Percentiles rank a stretch among this genome's conserved stretches.
These are phyloP conservation scores for Hamamelis virginiana DNA, from an alignment of 164 flowering plant species.

Conservation along the genomic window DNA sequence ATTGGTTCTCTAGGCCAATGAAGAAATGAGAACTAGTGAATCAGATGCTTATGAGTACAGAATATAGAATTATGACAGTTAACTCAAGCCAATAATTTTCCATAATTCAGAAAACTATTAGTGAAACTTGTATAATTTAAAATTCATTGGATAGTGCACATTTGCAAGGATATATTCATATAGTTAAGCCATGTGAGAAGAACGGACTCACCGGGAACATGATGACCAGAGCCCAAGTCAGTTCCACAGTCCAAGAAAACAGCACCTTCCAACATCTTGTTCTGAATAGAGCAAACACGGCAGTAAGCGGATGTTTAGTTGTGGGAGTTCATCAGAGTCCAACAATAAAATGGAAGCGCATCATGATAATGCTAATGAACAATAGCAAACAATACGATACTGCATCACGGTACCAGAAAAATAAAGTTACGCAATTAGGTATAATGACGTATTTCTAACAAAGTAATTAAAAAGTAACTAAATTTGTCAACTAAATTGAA, in stretches of 20 bases:
- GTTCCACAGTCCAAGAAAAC: slow-evolving; percentile 86
- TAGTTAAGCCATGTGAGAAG: background rate
- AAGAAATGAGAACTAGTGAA: no score
- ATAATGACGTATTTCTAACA: background rate
- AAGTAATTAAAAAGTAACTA: background rate
- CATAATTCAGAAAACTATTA: background rate
- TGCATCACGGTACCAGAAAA: background rate
- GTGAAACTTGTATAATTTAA: background rate
- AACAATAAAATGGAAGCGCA: background rate
- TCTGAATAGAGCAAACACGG: slow-evolving; percentile 31
- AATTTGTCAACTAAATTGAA: background rate
- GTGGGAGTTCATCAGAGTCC: background rate
- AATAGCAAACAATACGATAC: background rate
- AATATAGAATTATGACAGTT: background rate
- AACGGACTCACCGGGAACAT: slow-evolving; percentile 71
- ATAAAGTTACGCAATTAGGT: background rate
- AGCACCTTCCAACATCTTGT: slow-evolving; percentile 69
- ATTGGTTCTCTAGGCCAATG: no score
- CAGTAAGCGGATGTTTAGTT: background rate
- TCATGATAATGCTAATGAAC: background rate
- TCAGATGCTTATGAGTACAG: no score
- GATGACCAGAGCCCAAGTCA: slow-evolving; percentile 77
- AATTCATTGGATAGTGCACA: background rate
- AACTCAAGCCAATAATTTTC: background rate
- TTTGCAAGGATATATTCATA: background rate